Percentiles rank a stretch among this genome's conserved stretches.
Evolutionary conservation across 1,139 yeast species (phyloP).

Genomic region (Saccharomyces hybrid): DNA sequence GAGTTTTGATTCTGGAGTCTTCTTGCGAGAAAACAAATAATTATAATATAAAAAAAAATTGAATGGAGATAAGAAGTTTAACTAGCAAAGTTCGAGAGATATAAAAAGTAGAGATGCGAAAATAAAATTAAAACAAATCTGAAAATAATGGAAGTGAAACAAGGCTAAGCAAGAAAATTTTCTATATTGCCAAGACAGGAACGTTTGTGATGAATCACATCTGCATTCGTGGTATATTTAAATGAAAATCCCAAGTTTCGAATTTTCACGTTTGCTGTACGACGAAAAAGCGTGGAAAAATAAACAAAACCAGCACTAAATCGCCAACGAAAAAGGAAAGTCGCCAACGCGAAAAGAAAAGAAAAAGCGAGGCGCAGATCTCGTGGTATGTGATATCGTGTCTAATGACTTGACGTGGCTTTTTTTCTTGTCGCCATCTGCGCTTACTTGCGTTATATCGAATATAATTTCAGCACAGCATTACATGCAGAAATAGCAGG

Average conservation of each 20-base stretch:
- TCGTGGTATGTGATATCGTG: background rate
- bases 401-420: background rate
- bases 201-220: background rate
- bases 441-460: background rate
- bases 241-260: background rate
- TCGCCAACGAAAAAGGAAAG: conserved; percentile 1
- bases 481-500: background rate
- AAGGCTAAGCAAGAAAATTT: background rate
- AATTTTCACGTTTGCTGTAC: background rate
- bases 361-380: background rate
- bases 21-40: background rate
- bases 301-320: background rate
- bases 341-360: background rate
- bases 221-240: background rate
- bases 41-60: too few species aligned
- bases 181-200: background rate
- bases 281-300: background rate
- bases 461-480: background rate
- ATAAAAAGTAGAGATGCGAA: background rate
- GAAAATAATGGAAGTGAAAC: background rate
- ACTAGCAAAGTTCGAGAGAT: background rate
- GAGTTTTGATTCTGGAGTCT: background rate
- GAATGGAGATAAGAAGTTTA: background rate
- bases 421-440: background rate
- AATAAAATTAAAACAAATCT: background rate